These are phyloP conservation scores for Evernia prunastri DNA, from an alignment of 495 filamentous ascomycete genomes.

Conservation along the genomic window DNA sequence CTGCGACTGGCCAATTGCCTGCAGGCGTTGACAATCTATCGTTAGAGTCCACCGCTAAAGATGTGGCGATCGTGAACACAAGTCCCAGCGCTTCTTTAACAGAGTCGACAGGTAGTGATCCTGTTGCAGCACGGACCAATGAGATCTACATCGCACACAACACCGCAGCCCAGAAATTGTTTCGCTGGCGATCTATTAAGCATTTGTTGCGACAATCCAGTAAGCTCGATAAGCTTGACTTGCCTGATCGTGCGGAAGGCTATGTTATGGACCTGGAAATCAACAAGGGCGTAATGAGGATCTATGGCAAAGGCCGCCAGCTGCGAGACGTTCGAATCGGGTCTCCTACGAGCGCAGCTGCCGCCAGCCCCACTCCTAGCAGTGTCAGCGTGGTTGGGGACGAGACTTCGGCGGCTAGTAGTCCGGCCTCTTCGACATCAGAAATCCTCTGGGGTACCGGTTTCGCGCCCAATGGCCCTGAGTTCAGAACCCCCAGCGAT, in stretches of 20 bases:
- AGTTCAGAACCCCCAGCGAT: conserved; percentile 23
- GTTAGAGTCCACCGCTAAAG: conserved; percentile 5
- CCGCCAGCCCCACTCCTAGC: conserved; percentile 29
- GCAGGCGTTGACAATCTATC: background rate
- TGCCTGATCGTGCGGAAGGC: conserved; percentile 42
- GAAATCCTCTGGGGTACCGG: conserved; percentile 37
- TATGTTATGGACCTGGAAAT: conserved; percentile 74
- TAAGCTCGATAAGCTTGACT: conserved; percentile 19
- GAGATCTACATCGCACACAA: conserved; percentile 69
- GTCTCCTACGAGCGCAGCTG: conserved; percentile 19
- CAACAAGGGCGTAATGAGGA: conserved; percentile 62
- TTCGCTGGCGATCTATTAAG: conserved; percentile 64
- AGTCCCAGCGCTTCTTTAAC: conserved; percentile 21
- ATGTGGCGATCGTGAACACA: conserved; percentile 16
- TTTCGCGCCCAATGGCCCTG: conserved; percentile 23
- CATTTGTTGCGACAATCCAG: conserved; percentile 44
- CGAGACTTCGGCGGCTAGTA: conserved; percentile 28
- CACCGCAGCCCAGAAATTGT: conserved; percentile 69
- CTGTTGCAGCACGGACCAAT: conserved; percentile 17
- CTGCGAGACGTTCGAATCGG: conserved; percentile 32
- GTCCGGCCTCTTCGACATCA: conserved; percentile 24
- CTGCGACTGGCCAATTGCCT: conserved; percentile 7
- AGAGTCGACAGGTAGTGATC: conserved; percentile 19
- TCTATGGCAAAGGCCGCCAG: conserved; percentile 76
- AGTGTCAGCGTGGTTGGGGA: conserved; percentile 28